Evolutionary conservation across 306 rosid species (phyloP).

Genomic region (Castanopsis chinensis): DNA sequence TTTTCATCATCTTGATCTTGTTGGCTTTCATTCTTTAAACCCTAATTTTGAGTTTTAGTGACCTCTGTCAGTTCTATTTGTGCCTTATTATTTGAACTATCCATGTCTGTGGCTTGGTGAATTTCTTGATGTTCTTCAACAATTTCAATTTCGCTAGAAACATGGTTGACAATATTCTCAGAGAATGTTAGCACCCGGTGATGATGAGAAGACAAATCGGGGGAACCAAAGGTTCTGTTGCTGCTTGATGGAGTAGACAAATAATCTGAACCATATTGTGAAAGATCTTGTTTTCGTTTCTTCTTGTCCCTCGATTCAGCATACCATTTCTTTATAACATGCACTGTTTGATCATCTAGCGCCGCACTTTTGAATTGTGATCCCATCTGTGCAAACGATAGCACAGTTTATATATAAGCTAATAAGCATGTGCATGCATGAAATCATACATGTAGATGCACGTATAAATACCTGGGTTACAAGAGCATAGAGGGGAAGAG

Average conservation of each 20-base stretch:
- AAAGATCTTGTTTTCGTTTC: slow-evolving; percentile 14
- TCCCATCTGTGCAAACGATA: slow-evolving; percentile 42
- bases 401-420: not conserved
- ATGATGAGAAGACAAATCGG: slow-evolving; percentile 9
- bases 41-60: not conserved
- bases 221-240: not conserved
- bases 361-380: slow-evolving; percentile 46
- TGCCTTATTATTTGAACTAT: not conserved
- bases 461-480: slow-evolving; percentile 49
- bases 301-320: slow-evolving; percentile 43
- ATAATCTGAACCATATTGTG: not conserved
- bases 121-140: slow-evolving; percentile 18
- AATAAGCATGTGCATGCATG: not conserved
- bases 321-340: slow-evolving; percentile 47
- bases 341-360: slow-evolving; percentile 42
- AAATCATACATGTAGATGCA: not conserved
- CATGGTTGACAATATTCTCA: not conserved
- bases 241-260: slow-evolving; percentile 18
- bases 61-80: not conserved
- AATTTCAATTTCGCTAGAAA: slow-evolving; percentile 7
- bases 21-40: not conserved
- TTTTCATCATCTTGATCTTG: not conserved
- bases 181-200: slow-evolving; percentile 7
- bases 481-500: slow-evolving; percentile 68
- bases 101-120: not conserved